phyloP scores from a whole-genome alignment of 208 protist species.

The Phytomonas sp. region DNA sequence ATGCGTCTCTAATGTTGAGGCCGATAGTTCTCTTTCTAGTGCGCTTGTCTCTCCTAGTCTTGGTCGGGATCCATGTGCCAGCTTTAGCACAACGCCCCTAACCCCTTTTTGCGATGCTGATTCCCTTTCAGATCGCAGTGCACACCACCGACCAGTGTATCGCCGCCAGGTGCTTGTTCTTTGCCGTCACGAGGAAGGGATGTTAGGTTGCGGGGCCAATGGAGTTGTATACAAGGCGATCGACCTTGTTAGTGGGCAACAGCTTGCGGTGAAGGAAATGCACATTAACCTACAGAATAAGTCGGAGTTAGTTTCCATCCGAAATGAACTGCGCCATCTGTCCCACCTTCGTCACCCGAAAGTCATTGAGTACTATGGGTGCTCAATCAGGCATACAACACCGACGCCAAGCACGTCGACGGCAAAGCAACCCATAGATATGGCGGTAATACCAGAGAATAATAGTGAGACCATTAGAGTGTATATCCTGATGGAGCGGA shows the following conservation, averaged over 20 bases:
- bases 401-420: background rate
- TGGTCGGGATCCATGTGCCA: background rate
- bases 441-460: background rate
- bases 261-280: constrained; percentile 30
- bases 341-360: constrained; percentile 20
- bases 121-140: background rate
- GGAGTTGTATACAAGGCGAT: constrained; percentile 25
- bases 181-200: constrained; percentile 1
- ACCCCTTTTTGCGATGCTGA: background rate
- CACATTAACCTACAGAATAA: constrained; percentile 16
- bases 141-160: constrained; percentile 3
- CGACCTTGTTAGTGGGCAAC: constrained; percentile 21
- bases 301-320: constrained; percentile 17
- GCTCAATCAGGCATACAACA: constrained; percentile 14
- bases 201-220: constrained; percentile 20
- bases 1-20: background rate
- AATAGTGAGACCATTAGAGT: constrained; percentile 15
- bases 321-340: constrained; percentile 27
- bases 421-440: background rate
- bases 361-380: constrained; percentile 32
- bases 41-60: background rate
- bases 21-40: background rate
- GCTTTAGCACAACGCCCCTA: background rate
- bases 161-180: constrained; percentile 12
- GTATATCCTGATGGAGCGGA: constrained; percentile 27